Conservation (phyloP, 257 asterid genomes). For the Apocynum venetum region DNA sequence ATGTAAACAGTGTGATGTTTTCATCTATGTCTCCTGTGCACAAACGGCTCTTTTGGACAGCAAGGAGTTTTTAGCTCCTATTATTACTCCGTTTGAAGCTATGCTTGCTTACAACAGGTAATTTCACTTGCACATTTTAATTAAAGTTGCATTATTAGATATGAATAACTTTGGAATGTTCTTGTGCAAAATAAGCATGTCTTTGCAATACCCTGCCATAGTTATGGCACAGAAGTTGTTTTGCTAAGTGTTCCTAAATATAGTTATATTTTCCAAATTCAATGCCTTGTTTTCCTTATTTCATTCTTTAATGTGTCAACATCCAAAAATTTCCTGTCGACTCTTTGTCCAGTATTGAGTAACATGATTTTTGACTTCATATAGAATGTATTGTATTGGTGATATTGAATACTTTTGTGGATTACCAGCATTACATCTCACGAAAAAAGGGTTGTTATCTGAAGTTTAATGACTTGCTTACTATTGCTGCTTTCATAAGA, state of each 20-base stretch:
- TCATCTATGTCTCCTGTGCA: conserved; percentile 81
- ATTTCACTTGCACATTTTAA: background rate
- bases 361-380: background rate
- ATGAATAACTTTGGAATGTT: background rate
- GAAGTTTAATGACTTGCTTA: background rate
- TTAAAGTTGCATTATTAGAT: background rate
- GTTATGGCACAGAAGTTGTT: background rate
- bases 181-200: background rate
- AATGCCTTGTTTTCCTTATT: background rate
- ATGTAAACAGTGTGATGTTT: conserved; percentile 75
- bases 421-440: background rate
- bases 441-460: background rate
- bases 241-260: background rate
- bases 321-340: background rate
- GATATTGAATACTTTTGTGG: conserved; percentile 1
- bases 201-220: background rate
- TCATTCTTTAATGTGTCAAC: background rate
- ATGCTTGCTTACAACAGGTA: conserved; percentile 86
- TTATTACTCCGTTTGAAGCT: conserved; percentile 95
- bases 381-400: background rate
- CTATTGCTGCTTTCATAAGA: background rate
- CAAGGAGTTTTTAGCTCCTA: conserved; percentile 95
- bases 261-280: background rate
- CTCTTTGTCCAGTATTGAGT: background rate
- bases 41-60: conserved; percentile 90